Base-by-base conservation (phyloP, 1,139 yeast species). In the Nakaseomyces bracarensis region DNA sequence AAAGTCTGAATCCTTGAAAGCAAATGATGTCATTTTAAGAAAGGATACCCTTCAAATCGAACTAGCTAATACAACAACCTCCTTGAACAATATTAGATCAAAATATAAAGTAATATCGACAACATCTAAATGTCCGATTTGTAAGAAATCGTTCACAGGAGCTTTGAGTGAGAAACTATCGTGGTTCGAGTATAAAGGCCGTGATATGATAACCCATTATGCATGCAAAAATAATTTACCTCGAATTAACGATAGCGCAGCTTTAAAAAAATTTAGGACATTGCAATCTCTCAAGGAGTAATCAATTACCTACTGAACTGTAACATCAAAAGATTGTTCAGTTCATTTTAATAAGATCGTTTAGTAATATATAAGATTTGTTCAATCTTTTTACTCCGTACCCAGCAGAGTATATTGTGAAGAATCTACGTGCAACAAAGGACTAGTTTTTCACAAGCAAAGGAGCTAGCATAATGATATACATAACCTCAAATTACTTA, bases 31-130 rank as follows among this genome's bases (percentile, higher is more conserved):
- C 4, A 35, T 50, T 13, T 39, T 60, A n/a, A 45, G 43, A 18
- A 53, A 47, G 39, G 46, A 46, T 27, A 44, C 59, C 5, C 41
- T 57, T 11, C 57, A 56, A 41, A 55, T 50, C 3, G 57, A 57
- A 26, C 41, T 58, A 21, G 49, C 56, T 3, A 48, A 51, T 27
- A 45, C 38, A 4, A 49, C 52, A 3, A 43, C 46, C 26, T 38
- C 43, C 1, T 31, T 58, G 9, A 52, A 54, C 23, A 38, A 46
- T 9, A 33, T 40, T 6, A 40, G 46, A 21, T 43, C 61, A 1
- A 39, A 46, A 15, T 52, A 50, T 33, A 41, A 43, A 5, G 45
- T 45, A 3, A 16, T 60, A 21, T 45, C 46, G 14, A 60, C 57
- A 18, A 48, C 41, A n/a, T 48, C 48, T 9, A 52, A 39, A 23